Evolutionary conservation across 257 asterid species (phyloP), one percentile per base, ranked within the genome.

Genomic region (Petunia axillaris): DNA sequence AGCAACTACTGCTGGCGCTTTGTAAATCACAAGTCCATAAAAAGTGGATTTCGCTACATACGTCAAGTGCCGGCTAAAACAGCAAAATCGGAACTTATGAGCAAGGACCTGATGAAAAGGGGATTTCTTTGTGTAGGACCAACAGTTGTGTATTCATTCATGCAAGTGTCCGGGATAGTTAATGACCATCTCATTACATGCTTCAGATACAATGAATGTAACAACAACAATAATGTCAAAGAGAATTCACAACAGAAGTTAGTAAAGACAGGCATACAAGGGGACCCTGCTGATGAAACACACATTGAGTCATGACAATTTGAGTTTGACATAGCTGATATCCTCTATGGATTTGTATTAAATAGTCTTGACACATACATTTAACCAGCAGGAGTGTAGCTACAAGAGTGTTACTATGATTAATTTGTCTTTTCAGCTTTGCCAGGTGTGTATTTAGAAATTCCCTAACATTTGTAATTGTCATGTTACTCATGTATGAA

Each of bases 61-160:
- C 91, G 97, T 3, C 93, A 92, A 85, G 85, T 94, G 35, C 93
- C 97, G 2, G 86, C 91, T 1, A 93, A 89, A 89, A 93, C 97
- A 25, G 92, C 97, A 73, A 94, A 94, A 89, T 87, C 98, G 2
- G 98, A 91, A 53, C 81, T 85, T 54, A 84, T 92, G 52, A 94
- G 98, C 92, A 92, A 87, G 71, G 97, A 91, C 82, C 77, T 92
- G 90, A 86, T 90, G 93, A 88, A 77, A 66, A 91, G 96, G 84
- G 97, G 95, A 13, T 90, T 92, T 86, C 86, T 89, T 36, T 89
- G 90, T 4, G 94, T 92, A 0, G 98, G 97, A 25, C 98, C 97
- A 1, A 92, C 89, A 5, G 91, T 92, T 11, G 89, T 92, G 79
- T 91, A 91, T 84, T 91, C 96, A 6, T 92, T 93, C 66, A 92